Conservation (phyloP, 371 early-diverging fungal genomes). For the Cokeromyces recurvatus region DNA sequence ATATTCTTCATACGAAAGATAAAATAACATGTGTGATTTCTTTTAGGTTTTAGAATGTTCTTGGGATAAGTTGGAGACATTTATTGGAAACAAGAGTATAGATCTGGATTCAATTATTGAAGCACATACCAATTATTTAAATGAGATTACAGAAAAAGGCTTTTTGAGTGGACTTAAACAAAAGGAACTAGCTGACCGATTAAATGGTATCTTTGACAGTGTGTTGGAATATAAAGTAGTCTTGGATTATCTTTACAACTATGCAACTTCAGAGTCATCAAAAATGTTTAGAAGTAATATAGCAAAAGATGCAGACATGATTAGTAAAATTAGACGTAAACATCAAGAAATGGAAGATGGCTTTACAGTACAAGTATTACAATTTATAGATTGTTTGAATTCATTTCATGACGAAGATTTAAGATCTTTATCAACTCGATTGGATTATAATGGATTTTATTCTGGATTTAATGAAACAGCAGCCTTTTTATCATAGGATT, state of each 20-base stretch:
- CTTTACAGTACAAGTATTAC: conserved; percentile 23
- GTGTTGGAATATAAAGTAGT: conserved; percentile 30
- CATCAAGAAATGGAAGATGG: conserved; percentile 19
- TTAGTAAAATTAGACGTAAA: conserved; percentile 30
- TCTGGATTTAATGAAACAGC: conserved; percentile 10
- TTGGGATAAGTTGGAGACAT: conserved; percentile 75
- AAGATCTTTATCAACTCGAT: conserved; percentile 58
- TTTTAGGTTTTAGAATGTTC: conserved; percentile 82
- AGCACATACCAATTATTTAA: conserved; percentile 65
- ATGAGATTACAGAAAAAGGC: conserved; percentile 58
- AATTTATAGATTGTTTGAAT: conserved; percentile 53
- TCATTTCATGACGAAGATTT: conserved; percentile 69
- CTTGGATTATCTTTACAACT: conserved; percentile 29
- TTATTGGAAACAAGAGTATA: conserved; percentile 53
- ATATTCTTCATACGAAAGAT: no score
- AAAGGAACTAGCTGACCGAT: conserved; percentile 24
- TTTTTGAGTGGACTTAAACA: conserved; percentile 46
- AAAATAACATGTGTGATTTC: no score
- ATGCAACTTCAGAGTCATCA: conserved; percentile 13
- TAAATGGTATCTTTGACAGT: conserved; percentile 33
- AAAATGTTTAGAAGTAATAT: neutral
- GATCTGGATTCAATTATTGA: conserved; percentile 72
- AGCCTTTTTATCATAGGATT: no score
- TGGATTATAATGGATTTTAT: conserved; percentile 81
- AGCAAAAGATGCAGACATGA: conserved; percentile 13